phyloP scores from a whole-genome alignment of 2,329 filamentous ascomycete genomes.

The Phyllosticta citrichinensis region DNA sequence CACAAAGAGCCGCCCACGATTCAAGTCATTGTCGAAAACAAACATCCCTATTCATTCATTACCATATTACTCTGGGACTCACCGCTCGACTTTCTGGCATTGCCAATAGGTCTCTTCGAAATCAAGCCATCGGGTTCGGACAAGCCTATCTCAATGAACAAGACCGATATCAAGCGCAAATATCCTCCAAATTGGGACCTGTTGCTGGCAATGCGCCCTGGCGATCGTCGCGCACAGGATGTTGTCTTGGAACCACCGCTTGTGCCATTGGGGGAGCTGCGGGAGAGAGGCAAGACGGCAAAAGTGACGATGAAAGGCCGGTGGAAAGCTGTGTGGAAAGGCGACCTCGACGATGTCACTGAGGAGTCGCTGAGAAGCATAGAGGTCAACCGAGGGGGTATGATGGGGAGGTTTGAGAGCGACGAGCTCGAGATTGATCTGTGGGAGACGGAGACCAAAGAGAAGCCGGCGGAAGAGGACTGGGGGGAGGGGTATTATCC shows the following conservation, averaged over 20 bases:
- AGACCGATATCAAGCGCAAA: slow-evolving; percentile 20
- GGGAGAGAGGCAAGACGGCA: slow-evolving; percentile 23
- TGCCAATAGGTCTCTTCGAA: slow-evolving; percentile 29
- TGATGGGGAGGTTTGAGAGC: neutral
- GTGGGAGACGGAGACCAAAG: neutral
- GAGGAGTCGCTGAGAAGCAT: slow-evolving; percentile 12
- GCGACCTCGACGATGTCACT: slow-evolving; percentile 18
- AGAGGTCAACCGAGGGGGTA: neutral
- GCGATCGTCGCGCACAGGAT: slow-evolving; percentile 24
- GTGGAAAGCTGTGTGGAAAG: slow-evolving; percentile 10
- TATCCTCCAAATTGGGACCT: slow-evolving; percentile 28
- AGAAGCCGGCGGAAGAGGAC: neutral
- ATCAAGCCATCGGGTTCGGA: slow-evolving; percentile 19
- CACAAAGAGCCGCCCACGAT: slow-evolving; percentile 23
- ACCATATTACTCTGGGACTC: slow-evolving; percentile 32
- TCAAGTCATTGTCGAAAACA: slow-evolving; percentile 28
- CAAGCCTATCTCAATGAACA: slow-evolving; percentile 20
- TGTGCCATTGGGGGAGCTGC: slow-evolving; percentile 28
- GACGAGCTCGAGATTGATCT: slow-evolving; percentile 1
- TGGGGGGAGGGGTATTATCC: neutral
- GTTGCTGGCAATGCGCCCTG: slow-evolving; percentile 26
- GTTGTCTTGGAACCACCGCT: slow-evolving; percentile 28
- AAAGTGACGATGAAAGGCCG: slow-evolving; percentile 25
- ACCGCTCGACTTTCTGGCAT: slow-evolving; percentile 28
- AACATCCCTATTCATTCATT: slow-evolving; percentile 21